A percentile compares a stretch with the other conserved stretches of the same genome.
Conservation (phyloP, 108 stramenopile genomes). For the Stephanodiscus triporus region DNA sequence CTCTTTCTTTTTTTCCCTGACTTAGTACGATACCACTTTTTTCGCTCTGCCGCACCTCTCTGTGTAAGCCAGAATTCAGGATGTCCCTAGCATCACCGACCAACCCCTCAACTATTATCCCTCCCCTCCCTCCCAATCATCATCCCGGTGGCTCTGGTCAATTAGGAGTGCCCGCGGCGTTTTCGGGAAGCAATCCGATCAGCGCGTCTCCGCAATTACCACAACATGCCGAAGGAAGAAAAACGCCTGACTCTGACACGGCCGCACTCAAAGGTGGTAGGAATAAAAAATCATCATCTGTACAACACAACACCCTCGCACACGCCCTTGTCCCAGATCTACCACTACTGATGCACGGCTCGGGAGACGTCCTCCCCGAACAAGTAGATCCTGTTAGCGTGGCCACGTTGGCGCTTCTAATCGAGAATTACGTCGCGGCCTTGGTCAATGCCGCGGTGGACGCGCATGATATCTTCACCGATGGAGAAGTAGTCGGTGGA, state of each 20-base stretch:
- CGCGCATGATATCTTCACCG: slow-evolving; percentile 75
- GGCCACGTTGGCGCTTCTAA: slow-evolving; percentile 64
- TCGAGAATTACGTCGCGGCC: slow-evolving; percentile 68
- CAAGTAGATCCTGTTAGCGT: slow-evolving; percentile 64
- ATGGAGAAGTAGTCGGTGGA: slow-evolving; percentile 56
- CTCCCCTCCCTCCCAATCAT: not conserved
- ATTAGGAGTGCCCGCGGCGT: not conserved
- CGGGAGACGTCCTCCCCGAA: slow-evolving; percentile 69
- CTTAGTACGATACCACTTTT: no score
- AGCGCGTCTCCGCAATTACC: not conserved
- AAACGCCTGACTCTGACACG: not conserved
- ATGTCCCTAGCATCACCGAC: not conserved
- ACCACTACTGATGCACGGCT: slow-evolving; percentile 81
- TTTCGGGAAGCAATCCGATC: not conserved
- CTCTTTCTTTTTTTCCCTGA: no score
- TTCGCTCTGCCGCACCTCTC: no score
- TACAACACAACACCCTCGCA: slow-evolving; percentile 42
- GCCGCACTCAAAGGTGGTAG: not conserved
- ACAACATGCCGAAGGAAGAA: not conserved
- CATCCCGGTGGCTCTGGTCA: not conserved
- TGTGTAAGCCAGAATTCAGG: no score
- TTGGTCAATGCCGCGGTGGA: slow-evolving; percentile 78
- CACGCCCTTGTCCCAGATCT: slow-evolving; percentile 62
- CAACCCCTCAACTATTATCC: not conserved
- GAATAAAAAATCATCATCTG: slow-evolving; percentile 5